A percentile compares a stretch with the other conserved stretches of the same genome.
Conservation (phyloP, 2,329 filamentous ascomycete genomes). For the Fusarium compactum region DNA sequence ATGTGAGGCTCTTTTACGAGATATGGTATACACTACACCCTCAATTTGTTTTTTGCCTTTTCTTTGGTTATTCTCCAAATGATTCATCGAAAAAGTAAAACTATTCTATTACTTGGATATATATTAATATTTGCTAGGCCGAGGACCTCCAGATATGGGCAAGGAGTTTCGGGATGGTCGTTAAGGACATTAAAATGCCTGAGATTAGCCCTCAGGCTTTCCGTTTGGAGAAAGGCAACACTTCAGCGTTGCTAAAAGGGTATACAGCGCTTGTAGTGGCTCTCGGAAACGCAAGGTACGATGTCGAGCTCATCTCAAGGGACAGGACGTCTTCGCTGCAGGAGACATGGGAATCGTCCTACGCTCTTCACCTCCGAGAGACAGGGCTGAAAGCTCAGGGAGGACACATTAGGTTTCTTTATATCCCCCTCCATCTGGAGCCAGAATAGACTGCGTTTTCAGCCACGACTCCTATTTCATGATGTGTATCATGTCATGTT, state of each 20-base stretch:
- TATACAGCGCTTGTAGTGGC: constrained; percentile 45
- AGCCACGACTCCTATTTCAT: constrained; percentile 39
- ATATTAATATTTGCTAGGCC: constrained; percentile 30
- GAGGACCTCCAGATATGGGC: constrained; percentile 43
- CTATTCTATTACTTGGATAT: constrained; percentile 2
- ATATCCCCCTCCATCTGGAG: constrained; percentile 44
- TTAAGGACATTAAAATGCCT: constrained; percentile 42
- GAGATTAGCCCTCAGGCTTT: constrained; percentile 46
- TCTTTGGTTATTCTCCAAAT: not conserved
- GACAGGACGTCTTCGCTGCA: constrained; percentile 39
- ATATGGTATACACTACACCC: constrained; percentile 37
- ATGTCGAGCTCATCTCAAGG: constrained; percentile 43
- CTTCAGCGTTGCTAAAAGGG: constrained; percentile 44
- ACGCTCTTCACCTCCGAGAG: constrained; percentile 43
- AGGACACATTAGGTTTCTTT: constrained; percentile 45
- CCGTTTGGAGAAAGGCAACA: constrained; percentile 45
- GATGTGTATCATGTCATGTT: constrained; percentile 47
- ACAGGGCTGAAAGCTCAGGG: constrained; percentile 43
- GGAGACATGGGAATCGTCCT: constrained; percentile 42
- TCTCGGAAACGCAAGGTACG: constrained; percentile 44
- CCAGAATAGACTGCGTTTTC: constrained; percentile 29
- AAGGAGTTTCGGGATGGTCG: constrained; percentile 39
- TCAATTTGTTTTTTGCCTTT: constrained; percentile 8
- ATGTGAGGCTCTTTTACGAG: constrained; percentile 40
- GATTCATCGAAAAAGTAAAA: not conserved